These are phyloP conservation scores for Auricularia sp. DNA, from an alignment of 768 basidiomycete species.

Conservation along the genomic window DNA sequence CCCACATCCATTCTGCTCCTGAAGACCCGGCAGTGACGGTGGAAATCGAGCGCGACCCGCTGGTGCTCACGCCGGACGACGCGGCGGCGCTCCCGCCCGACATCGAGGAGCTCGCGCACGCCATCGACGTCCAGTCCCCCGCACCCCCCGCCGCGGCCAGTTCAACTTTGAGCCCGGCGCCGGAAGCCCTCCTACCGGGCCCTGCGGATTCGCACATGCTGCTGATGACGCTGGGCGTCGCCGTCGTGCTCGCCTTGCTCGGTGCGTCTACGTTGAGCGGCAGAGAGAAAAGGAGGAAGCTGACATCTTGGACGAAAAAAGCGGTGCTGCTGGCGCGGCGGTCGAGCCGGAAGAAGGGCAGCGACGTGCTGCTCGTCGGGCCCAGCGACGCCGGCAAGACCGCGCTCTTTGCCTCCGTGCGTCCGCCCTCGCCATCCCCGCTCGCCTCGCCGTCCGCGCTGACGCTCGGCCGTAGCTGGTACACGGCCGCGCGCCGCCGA, in stretches of 20 bases:
- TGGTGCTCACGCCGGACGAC: not conserved
- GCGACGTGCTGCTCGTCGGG: slow-evolving; percentile 66
- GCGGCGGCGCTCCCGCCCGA: not conserved
- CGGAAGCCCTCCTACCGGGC: not conserved
- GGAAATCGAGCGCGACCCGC: not conserved
- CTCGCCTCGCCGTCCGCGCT: no score
- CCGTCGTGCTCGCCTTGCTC: not conserved
- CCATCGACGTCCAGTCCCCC: not conserved
- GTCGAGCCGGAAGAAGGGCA: slow-evolving; percentile 40
- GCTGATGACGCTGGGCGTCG: not conserved
- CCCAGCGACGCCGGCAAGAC: slow-evolving; percentile 75
- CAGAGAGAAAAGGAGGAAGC: no score
- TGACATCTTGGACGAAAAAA: not conserved
- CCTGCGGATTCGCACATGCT: not conserved
- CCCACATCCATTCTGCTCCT: no score
- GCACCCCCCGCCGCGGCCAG: not conserved
- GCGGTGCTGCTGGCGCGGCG: slow-evolving; percentile 30
- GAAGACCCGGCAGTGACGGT: no score
- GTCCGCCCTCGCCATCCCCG: no score
- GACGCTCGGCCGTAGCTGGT: slow-evolving; percentile 26
- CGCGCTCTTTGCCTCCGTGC: slow-evolving; percentile 48
- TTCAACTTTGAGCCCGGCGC: not conserved
- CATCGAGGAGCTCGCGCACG: not conserved
- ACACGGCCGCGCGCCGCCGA: slow-evolving; percentile 52
- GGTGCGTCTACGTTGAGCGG: not conserved